Evolutionary conservation across 1,284 basidiomycete genomes (phyloP).

Genomic region (Cryptococcus sp.): DNA sequence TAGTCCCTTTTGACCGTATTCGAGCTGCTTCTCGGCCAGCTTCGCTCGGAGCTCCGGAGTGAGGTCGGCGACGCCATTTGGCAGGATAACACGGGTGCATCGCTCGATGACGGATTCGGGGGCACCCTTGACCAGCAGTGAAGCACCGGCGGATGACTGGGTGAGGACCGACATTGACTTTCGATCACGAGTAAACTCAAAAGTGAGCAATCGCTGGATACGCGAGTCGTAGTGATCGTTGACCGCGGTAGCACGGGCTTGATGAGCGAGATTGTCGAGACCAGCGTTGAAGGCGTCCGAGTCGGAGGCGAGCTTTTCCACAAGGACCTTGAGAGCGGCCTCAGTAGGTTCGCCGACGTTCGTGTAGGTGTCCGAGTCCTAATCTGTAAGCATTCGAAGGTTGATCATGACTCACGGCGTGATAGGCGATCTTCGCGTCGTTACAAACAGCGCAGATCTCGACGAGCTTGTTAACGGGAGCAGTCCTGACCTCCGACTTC

Average conservation of each 20-base stretch:
- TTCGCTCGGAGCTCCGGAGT: conserved; percentile 63
- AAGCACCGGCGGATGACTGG: conserved; percentile 60
- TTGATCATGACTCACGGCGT: conserved; percentile 59
- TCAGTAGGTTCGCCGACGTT: conserved; percentile 97
- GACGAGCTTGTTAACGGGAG: conserved; percentile 75
- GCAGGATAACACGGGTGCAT: conserved; percentile 72
- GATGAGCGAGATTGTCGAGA: conserved; percentile 62
- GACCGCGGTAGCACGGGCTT: conserved; percentile 74
- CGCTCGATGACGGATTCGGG: conserved; percentile 92
- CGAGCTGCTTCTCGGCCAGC: conserved; percentile 64
- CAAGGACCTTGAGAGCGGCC: conserved; percentile 88
- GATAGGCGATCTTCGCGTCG: conserved; percentile 85
- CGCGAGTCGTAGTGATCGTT: conserved; percentile 76
- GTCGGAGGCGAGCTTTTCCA: conserved; percentile 72
- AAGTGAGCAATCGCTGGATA: conserved; percentile 81
- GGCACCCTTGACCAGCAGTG: conserved; percentile 90
- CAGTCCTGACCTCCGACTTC: conserved; percentile 63
- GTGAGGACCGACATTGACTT: conserved; percentile 99
- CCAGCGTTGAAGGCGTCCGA: conserved; percentile 58
- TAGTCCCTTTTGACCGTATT: conserved; percentile 79
- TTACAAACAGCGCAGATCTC: conserved; percentile 92
- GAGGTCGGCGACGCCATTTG: conserved; percentile 65
- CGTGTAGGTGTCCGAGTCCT: conserved; percentile 77
- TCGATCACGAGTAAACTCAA: conserved; percentile 96
- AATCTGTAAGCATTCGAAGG: conserved; percentile 9